Conservation (phyloP, 2,329 filamentous ascomycete species). For the Penicillium sp. region DNA sequence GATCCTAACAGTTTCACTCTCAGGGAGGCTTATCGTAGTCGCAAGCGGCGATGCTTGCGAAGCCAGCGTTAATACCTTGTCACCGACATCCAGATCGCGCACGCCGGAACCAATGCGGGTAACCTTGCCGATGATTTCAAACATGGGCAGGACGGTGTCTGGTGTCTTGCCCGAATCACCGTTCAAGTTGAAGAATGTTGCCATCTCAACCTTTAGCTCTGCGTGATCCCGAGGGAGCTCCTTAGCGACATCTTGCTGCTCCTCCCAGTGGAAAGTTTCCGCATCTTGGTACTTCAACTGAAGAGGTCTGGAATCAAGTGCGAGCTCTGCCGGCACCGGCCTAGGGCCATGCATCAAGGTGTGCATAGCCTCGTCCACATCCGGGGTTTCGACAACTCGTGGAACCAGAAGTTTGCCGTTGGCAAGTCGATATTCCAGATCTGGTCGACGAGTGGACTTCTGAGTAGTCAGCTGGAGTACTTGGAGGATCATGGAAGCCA, state of each 20-base stretch:
- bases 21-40: slow-evolving; percentile 14
- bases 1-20: slow-evolving; percentile 18
- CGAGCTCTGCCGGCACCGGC: slow-evolving; percentile 13
- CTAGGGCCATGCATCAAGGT: slow-evolving; percentile 19
- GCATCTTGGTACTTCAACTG: slow-evolving; percentile 15
- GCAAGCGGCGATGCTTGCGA: slow-evolving; percentile 13
- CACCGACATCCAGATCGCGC: slow-evolving; percentile 15
- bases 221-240: slow-evolving; percentile 12
- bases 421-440: slow-evolving; percentile 18
- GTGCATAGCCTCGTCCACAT: slow-evolving; percentile 20
- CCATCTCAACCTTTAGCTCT: slow-evolving; percentile 21
- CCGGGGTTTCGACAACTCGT: slow-evolving; percentile 14
- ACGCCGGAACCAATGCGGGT: slow-evolving; percentile 15
- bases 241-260: background rate
- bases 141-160: slow-evolving; percentile 19
- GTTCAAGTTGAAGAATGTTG: slow-evolving; percentile 16
- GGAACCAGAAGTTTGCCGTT: slow-evolving; percentile 18
- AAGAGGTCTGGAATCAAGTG: slow-evolving; percentile 12
- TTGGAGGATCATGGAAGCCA: slow-evolving; percentile 17
- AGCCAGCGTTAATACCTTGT: slow-evolving; percentile 18
- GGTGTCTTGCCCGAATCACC: slow-evolving; percentile 10
- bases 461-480: slow-evolving; percentile 22
- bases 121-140: slow-evolving; percentile 18
- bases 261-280: slow-evolving; percentile 14
- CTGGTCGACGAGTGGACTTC: slow-evolving; percentile 12